Base-by-base conservation (phyloP, 177 flowering plant species). In the Tripterygium wilfordii region DNA sequence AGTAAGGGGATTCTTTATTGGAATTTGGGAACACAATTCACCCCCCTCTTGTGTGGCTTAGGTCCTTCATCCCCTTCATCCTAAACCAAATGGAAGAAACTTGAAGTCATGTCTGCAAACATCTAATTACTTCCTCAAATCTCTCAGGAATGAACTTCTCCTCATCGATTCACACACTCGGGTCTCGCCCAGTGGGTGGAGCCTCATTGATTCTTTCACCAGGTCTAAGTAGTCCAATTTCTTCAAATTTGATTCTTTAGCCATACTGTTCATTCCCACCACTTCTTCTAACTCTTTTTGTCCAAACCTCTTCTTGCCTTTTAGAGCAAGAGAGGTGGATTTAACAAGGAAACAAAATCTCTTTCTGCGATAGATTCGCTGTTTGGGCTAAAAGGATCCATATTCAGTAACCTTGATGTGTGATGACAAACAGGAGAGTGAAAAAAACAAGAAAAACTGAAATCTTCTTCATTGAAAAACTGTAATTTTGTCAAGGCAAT, bases 101-200 rank as follows among this genome's bases (percentile, higher is more conserved):
- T 61, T 40, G 19, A 69, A 69, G 31, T 62, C 52, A 0, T 15
- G 41, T 13, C 74, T 70, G 7, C 45, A 46, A 12, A 64, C 3
- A 31, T 68, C 73, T 4, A 68, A 3, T 25, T 27, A 5, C 49
- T 54, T 7, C 50, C 57, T 12, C 29, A 26, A 69, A 65, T 42
- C 74, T 65, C 53, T 65, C 74, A 0, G 74, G 70, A 3, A 24
- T 8, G 44, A 65, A 69, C 47, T 61, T 53, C 35, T 65, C 57
- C 0, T 68, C 25, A 7, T 60, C 58, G 22, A 31, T 24, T 70
- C 74, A 69, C 2, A 21, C 27, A 2, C 14, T 32, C 1, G 63
- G 67, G 45, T 69, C 70, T 29, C 74, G 24, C 19, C 59, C n/a
- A 51, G 55, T 3, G 74, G 74, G n/a, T 69, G 66, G 0, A 69